Evolutionary conservation across 192 early-diverging fungal genomes (phyloP), one percentile per base, ranked within the genome.

Genomic region (Gaertneriomyces sp.): DNA sequence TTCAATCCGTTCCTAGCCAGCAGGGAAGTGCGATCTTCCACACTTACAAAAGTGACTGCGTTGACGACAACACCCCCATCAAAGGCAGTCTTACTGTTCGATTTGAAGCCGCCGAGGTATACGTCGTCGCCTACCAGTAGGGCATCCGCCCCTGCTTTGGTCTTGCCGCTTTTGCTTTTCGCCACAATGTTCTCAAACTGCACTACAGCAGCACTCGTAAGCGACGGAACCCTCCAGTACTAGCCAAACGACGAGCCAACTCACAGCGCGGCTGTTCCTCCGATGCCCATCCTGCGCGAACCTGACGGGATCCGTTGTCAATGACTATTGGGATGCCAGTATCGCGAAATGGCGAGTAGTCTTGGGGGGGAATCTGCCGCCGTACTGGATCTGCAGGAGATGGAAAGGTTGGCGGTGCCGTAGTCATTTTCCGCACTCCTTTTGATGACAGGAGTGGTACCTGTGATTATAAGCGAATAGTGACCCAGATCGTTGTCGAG

Each of bases 211-310:
- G 6, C 19, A 25, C 11, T 43, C 45, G 47, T 6, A 6, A n/a
- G 40, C 60, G 14, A 11, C 61, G 10, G 49, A 38, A 45, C 53
- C 19, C 42, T 42, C 10, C n/a, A 11, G 19, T 20, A 11, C 42
- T 56, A 72, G 11, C n/a, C 10, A 33, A 19, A 62, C 25, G n/a
- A 43, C 40, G 53, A 16, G 38, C 8, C 4, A 52, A 64, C 68
- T n/a, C 59, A 89, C 88, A 60, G 66, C 81, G 66, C 7, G 88
- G 88, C 7, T 49, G 51, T 4, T 69, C 52, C 51, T 90, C 88
- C 1, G 75, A 78, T 7, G 90, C 89, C 90, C 90, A 95, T 19
- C 93, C 93, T 20, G 89, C 91, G 54, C 90, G 79, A 59, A 90
- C 89, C 65, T 81, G 85, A 60, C 82, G 81, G 41, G 93, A 91